Evolutionary conservation across 1,139 yeast species (phyloP), one percentile per base, ranked within the genome.

Genomic region (Suhomyces panamericanus): DNA sequence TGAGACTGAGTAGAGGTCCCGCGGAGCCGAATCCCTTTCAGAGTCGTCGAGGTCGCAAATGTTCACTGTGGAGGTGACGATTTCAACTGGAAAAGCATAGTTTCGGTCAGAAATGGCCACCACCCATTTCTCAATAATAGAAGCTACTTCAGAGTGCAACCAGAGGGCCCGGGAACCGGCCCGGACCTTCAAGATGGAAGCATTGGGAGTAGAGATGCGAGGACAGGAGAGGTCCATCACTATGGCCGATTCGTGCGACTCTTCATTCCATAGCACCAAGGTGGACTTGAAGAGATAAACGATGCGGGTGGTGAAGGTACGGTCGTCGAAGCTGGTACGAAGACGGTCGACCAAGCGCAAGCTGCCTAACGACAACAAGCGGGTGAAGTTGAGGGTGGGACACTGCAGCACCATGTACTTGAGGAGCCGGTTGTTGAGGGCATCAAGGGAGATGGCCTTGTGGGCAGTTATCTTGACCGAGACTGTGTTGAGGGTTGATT

Each of bases 91-190:
- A 38, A 74, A 66, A 2, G 47, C 43, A 43, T 64, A 63, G 11
- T 50, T 49, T 6, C 53, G 49, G 46, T 74, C 79, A 3, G 74
- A 67, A 8, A 69, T 54, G 1, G 73, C 77, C 29, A 70, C 72
- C 6, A 67, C 75, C 79, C 79, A 74, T 51, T 73, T 73, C 49
- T 74, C 77, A 20, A 73, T 57, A 5, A 73, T 60, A 4, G 67
- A 55, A 30, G 59, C 54, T 8, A 49, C 48, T 9, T 57, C 54
- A 1, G 70, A 63, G 36, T 54, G 56, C 7, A 67, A 41, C 52
- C 54, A 62, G 6, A 57, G 29, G 6, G 47, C n/a, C n/a, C 29
- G n/a, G n/a, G 29, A 26, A 7, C 15, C 16, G 0, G 31, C 27
- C 2, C 48, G 34, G 12, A 62, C 35, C 37, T 54, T 53, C 24